Evolutionary conservation across 2,329 filamentous ascomycete species (phyloP), one percentile per base, ranked within the genome.

Genomic region (Claviceps digitariae): DNA sequence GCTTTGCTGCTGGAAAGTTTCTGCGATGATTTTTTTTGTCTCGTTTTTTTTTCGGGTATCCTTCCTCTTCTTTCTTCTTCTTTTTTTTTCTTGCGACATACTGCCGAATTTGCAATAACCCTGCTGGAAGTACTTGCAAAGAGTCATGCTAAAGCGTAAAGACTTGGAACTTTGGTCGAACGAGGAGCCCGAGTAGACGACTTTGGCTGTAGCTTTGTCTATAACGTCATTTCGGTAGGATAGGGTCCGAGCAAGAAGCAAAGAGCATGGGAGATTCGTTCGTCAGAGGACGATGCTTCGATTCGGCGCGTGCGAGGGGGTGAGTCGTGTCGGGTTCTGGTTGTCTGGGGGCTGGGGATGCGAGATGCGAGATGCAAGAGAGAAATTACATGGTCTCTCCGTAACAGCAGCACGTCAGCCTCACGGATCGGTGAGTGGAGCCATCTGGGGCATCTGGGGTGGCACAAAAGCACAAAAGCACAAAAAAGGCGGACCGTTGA

Each of bases 41-140:
- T n/a, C n/a, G n/a, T 36, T 13, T 34, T 34, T 9, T 23, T 3
- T 4, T 9, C 10, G 7, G 10, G 3, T 34, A 34, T 34, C 31
- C 7, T 13, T 21, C n/a, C n/a, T n/a, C n/a, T n/a, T n/a, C n/a
- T n/a, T n/a, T n/a, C n/a, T n/a, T n/a, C 40, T 43, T 13, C 2
- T 23, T 23, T 23, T 7, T 13, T 23, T 12, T 43, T 2, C 15
- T 25, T 45, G 13, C 43, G 46, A 52, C 53, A 21, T 48, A 53
- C 76, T 69, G 63, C 76, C 76, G 60, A 67, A 74, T 55, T 69
- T 74, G 72, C 76, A 79, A 63, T 69, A 69, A 54, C 76, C 76
- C 62, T 75, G 72, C 66, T 72, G 66, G 56, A 63, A 78, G 64
- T 72, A 78, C 62, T 67, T 70, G 66, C 75, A 78, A 52, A 77